Evolutionary conservation across 192 early-diverging fungal species (phyloP).

Genomic region (Coemansia sp.): DNA sequence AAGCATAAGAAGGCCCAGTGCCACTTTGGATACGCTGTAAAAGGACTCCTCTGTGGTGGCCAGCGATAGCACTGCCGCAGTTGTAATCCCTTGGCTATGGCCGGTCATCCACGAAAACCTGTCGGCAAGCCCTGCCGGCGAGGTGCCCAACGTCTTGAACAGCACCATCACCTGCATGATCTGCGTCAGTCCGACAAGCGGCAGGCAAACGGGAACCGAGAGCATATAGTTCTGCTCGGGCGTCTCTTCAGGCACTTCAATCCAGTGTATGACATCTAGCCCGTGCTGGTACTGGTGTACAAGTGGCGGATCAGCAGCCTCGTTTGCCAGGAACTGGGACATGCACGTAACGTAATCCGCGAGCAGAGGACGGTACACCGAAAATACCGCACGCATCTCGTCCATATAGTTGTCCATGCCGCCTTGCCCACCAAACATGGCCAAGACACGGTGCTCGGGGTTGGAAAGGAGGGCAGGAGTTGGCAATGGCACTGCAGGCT

Average conservation of each 20-base stretch:
- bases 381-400: constrained; percentile 72
- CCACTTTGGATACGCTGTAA: constrained; percentile 66
- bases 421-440: constrained; percentile 93
- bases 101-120: constrained; percentile 65
- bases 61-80: constrained; percentile 76
- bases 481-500: neutral
- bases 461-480: constrained; percentile 15
- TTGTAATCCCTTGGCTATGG: constrained; percentile 88
- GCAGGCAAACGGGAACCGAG: constrained; percentile 73
- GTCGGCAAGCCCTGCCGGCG: constrained; percentile 54
- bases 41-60: constrained; percentile 81
- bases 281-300: constrained; percentile 58
- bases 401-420: constrained; percentile 91
- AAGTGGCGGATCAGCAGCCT: constrained; percentile 53
- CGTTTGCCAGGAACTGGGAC: constrained; percentile 55
- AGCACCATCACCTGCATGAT: constrained; percentile 82
- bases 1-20: constrained; percentile 75
- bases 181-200: constrained; percentile 88
- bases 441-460: constrained; percentile 41
- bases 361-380: constrained; percentile 68
- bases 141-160: constrained; percentile 60
- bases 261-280: constrained; percentile 76
- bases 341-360: constrained; percentile 66
- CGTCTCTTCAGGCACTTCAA: constrained; percentile 58
- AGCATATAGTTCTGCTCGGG: constrained; percentile 72